A percentile compares a stretch with the other conserved stretches of the same genome.
phyloP scores from a whole-genome alignment of 2,329 filamentous ascomycete species.

The Penicillium olsonii region DNA sequence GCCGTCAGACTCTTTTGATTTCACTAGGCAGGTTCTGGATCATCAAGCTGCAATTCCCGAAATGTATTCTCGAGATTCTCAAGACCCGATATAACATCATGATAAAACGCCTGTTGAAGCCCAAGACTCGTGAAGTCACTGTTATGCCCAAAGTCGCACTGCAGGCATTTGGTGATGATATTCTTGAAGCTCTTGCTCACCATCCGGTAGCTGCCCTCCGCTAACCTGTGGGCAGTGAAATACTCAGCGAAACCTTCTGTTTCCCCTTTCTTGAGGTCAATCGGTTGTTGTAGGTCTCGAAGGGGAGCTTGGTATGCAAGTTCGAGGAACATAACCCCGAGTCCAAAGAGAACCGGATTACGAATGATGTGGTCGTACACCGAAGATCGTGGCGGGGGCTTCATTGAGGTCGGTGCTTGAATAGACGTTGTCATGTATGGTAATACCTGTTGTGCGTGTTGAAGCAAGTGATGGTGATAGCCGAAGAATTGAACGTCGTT shows the following conservation, averaged over 20 bases:
- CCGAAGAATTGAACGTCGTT: slow-evolving; percentile 8
- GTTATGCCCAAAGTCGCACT: neutral
- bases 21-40: too few species aligned
- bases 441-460: neutral
- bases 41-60: slow-evolving; percentile 5
- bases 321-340: slow-evolving; percentile 13
- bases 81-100: slow-evolving; percentile 8
- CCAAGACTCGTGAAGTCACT: slow-evolving; percentile 7
- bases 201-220: neutral
- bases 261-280: neutral
- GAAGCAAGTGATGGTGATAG: neutral
- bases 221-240: slow-evolving; percentile 8
- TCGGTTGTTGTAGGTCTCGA: neutral
- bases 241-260: slow-evolving; percentile 3
- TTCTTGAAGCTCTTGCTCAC: slow-evolving; percentile 4
- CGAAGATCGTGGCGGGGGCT: neutral
- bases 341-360: slow-evolving; percentile 11
- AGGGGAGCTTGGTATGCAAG: slow-evolving; percentile 12
- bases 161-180: slow-evolving; percentile 9
- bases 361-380: slow-evolving; percentile 6
- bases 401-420: neutral
- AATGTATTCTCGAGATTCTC: slow-evolving; percentile 6
- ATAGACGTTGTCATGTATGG: slow-evolving; percentile 7
- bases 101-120: slow-evolving; percentile 12
- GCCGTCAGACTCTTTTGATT: too few species aligned